Conservation (phyloP, 805 yeast genomes). For the Kurtzmaniella cleridarum region DNA sequence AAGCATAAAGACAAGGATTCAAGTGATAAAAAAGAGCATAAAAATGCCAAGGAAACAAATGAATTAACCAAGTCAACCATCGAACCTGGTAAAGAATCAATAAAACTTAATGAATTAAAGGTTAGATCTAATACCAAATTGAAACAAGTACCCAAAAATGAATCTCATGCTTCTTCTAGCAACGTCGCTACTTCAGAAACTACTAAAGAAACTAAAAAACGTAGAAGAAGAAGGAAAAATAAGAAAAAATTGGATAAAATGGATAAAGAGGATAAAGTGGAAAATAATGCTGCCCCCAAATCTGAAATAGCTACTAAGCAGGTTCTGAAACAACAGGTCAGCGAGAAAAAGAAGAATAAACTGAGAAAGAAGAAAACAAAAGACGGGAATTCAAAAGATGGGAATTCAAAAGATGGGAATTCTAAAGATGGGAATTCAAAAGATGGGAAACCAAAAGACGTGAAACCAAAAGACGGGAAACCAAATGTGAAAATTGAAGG, state of each 20-base stretch:
- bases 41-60: neutral
- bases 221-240: slow-evolving; percentile 3
- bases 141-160: too few relatives aligned
- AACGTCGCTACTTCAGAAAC: too few relatives aligned
- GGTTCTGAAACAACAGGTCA: slow-evolving; percentile 8
- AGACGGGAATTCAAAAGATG: slow-evolving; percentile 8
- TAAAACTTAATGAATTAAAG: too few relatives aligned
- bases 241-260: slow-evolving; percentile 1
- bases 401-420: too few relatives aligned
- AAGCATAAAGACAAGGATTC: slow-evolving; percentile 1
- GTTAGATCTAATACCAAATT: too few relatives aligned
- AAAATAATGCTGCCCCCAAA: neutral
- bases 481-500: slow-evolving; percentile 6
- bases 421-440: too few relatives aligned
- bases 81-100: too few relatives aligned
- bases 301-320: neutral
- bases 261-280: neutral
- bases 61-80: neutral
- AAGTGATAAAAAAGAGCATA: neutral
- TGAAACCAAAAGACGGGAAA: slow-evolving; percentile 8
- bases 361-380: slow-evolving; percentile 8
- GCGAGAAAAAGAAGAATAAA: slow-evolving; percentile 7
- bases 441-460: slow-evolving; percentile 7
- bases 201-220: slow-evolving; percentile 8
- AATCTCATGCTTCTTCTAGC: too few relatives aligned